phyloP scores from a whole-genome alignment of 169 alveolate genomes.

The Babesia sp. region DNA sequence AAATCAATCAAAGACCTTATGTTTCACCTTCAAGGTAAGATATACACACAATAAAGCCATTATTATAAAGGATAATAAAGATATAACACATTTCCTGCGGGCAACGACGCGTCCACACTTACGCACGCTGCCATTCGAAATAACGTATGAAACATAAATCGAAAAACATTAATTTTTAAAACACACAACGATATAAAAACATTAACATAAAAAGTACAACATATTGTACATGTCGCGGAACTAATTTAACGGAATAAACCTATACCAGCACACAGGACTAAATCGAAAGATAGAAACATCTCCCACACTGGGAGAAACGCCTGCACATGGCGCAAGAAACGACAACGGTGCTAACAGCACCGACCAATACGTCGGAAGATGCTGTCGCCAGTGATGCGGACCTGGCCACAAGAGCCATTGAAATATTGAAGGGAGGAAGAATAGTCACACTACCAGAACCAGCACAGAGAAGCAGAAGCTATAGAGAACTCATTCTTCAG shows the following conservation, averaged over 20 bases:
- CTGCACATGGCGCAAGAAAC: constrained; percentile 3
- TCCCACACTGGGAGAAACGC: too few species aligned
- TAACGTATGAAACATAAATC: neutral
- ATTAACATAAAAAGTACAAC: neutral
- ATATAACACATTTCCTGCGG: constrained; percentile 5
- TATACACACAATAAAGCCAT: neutral
- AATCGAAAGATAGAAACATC: too few species aligned
- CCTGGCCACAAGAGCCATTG: constrained; percentile 28
- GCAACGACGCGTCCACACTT: constrained; percentile 11
- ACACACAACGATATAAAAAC: neutral
- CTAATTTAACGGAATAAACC: too few species aligned
- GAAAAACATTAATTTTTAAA: neutral
- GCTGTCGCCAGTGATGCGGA: neutral
- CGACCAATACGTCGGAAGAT: constrained; percentile 10
- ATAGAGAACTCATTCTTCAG: constrained; percentile 65
- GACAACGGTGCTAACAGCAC: neutral
- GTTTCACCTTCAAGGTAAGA: constrained; percentile 1
- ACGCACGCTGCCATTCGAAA: constrained; percentile 8
- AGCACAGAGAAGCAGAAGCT: constrained; percentile 62
- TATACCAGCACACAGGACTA: too few species aligned
- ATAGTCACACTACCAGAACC: constrained; percentile 60
- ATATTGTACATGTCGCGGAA: too few species aligned
- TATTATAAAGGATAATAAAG: neutral
- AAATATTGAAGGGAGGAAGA: neutral
- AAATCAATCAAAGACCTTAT: neutral